Evolutionary conservation across 345 rosid genomes (phyloP).

Genomic region (Xanthoceras sorbifolium): DNA sequence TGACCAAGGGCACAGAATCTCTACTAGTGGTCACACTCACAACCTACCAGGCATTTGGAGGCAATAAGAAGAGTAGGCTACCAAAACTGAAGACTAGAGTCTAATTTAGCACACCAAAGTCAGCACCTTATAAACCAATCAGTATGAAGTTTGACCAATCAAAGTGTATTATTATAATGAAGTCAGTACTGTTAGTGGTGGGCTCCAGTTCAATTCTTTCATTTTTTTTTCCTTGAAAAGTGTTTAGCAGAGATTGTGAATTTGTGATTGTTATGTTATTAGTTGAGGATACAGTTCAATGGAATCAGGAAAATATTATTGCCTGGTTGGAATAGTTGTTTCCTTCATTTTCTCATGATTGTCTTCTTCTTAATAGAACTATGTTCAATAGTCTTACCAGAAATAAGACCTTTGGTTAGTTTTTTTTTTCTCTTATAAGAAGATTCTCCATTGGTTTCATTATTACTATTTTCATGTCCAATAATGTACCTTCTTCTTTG

Average conservation of each 20-base stretch:
- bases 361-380: neutral
- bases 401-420: neutral
- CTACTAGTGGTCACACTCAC: neutral
- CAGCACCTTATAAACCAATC: neutral
- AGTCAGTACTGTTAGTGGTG: neutral
- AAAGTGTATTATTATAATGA: conserved; percentile 10
- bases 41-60: neutral
- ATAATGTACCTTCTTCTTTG: conserved; percentile 51
- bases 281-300: neutral
- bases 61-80: conserved; percentile 11
- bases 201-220: neutral
- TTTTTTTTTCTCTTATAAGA: neutral
- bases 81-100: conserved; percentile 10
- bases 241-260: neutral
- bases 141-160: neutral
- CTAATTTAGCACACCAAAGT: neutral
- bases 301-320: neutral
- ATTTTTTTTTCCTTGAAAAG: neutral
- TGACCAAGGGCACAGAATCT: neutral
- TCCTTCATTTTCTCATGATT: neutral
- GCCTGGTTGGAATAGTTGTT: neutral
- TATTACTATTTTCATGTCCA: conserved; percentile 20
- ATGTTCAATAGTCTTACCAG: neutral
- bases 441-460: neutral
- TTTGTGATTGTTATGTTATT: neutral